Evolutionary conservation across 202 grass and related monocot genomes (phyloP), one percentile per base, ranked within the genome.

Genomic region (Elaeis oleifera): DNA sequence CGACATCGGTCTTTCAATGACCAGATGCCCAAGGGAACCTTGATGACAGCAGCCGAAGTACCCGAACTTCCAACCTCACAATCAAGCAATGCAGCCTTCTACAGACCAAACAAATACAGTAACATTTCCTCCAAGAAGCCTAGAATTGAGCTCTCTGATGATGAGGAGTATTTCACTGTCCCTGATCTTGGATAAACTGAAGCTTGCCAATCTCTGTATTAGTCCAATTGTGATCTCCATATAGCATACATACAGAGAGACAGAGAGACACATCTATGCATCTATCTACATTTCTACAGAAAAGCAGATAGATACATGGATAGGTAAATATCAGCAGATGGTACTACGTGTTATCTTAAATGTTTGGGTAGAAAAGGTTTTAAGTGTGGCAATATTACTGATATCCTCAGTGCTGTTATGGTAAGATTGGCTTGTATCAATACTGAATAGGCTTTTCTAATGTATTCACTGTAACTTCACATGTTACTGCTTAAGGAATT

Each of bases 111-210:
- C 27, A 85, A 51, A 79, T 58, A 68, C 17, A 51, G 22, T 8
- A 21, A 26, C 60, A 57, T 58, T 8, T 32, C 61, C 59, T 61
- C 64, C 63, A 95, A 95, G 85, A 95, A 90, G 65, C 63, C 80
- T 5, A 71, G 90, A 56, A 64, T 95, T 56, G 71, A 81, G 58
- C 66, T 81, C 62, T 60, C 79, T 50, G 80, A 88, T 50, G 90
- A 94, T 6, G 84, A 86, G 27, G 89, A 95, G 32, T 95, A 83
- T 74, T 67, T 90, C 3, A 71, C 86, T 20, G 90, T 95, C 15
- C 90, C 90, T 20, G 90, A 95, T 75, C 90, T 95, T 15, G 90
- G 90, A 60, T 90, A 68, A 84, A 56, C 22, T 14, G 36, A 44
- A 44, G 36, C 36, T 13, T 2, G 36, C 36, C 36, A 44, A 44